phyloP scores from a whole-genome alignment of 306 rosid genomes.

The Mucuna pruriens region DNA sequence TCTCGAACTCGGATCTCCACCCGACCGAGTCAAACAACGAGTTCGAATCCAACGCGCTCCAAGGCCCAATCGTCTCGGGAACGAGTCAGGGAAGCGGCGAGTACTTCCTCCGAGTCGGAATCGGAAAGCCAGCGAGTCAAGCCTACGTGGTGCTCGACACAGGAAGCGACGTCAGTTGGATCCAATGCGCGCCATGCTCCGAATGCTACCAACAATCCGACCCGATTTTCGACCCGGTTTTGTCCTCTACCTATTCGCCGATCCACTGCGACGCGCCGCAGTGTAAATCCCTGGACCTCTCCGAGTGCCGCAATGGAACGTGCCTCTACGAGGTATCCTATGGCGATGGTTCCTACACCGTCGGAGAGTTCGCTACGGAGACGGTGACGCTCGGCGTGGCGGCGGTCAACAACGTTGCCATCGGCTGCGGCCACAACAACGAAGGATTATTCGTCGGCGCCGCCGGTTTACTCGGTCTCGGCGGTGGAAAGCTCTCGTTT shows the following conservation, averaged over 20 bases:
- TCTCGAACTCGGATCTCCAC: constrained; percentile 53
- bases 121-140: constrained; percentile 75
- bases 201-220: constrained; percentile 87
- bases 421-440: constrained; percentile 90
- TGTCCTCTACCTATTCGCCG: constrained; percentile 62
- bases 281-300: constrained; percentile 73
- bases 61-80: constrained; percentile 72
- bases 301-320: constrained; percentile 72
- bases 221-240: constrained; percentile 75
- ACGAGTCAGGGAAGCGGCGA: constrained; percentile 96
- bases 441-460: constrained; percentile 89
- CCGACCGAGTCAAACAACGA: constrained; percentile 24
- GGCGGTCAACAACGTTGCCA: constrained; percentile 52
- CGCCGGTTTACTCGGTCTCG: constrained; percentile 88
- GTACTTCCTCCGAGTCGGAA: constrained; percentile 86
- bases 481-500: constrained; percentile 78
- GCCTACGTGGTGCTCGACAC: constrained; percentile 87
- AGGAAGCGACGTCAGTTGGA: constrained; percentile 97
- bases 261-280: constrained; percentile 61
- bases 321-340: constrained; percentile 91
- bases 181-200: constrained; percentile 91
- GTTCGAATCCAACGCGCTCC: constrained; percentile 39
- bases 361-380: constrained; percentile 80
- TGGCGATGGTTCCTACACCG: constrained; percentile 96
- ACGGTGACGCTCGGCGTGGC: constrained; percentile 64